A percentile compares a stretch with the other conserved stretches of the same genome.
Conservation (phyloP, 768 basidiomycete genomes). For the Crassisporium funariophilum region DNA sequence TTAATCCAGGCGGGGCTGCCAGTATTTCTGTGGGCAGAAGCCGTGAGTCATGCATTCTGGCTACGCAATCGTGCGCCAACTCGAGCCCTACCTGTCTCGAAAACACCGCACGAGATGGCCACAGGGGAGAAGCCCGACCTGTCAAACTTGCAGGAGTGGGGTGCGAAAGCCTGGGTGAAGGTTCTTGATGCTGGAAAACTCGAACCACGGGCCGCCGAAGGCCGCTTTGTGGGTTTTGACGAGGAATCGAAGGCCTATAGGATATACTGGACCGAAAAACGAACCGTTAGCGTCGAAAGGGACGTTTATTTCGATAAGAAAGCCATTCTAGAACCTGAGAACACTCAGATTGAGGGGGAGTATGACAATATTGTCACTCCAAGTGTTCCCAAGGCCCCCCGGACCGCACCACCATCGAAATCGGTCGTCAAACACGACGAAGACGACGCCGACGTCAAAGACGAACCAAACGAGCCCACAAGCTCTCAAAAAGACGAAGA, state of each 20-base stretch:
- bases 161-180: not conserved
- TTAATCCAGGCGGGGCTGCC: constrained; percentile 20
- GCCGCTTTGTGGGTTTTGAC: not conserved
- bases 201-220: not conserved
- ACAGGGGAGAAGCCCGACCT: not conserved
- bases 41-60: constrained; percentile 22
- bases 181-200: not conserved
- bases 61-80: not conserved
- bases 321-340: not conserved
- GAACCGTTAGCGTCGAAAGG: not conserved
- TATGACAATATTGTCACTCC: not conserved
- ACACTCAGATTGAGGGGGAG: not conserved
- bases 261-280: not conserved
- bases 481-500: not conserved
- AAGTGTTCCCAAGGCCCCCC: too few relatives aligned
- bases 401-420: too few relatives aligned
- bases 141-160: not conserved
- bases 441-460: not conserved
- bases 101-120: not conserved
- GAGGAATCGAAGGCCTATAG: not conserved
- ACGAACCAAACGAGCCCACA: not conserved
- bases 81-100: not conserved
- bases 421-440: not conserved
- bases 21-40: constrained; percentile 38
- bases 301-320: not conserved